Evolutionary conservation across 352 stramenopile genomes (phyloP), one percentile per base, ranked within the genome.

Genomic region (Globisporangium cystogenes): DNA sequence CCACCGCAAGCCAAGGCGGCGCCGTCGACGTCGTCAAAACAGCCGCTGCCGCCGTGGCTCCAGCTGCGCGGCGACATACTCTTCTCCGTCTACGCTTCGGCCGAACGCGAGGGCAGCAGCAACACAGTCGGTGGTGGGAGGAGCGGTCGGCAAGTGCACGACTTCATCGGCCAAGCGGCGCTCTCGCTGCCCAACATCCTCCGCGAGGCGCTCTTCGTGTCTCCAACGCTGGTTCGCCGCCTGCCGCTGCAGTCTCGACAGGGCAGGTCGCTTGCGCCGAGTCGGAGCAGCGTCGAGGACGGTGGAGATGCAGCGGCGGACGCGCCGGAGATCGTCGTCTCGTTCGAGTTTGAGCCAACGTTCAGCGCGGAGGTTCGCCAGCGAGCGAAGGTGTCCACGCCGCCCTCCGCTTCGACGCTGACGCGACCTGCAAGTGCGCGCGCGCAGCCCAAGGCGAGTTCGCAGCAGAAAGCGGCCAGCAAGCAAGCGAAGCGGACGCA

Each of bases 31-130:
- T 24, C 47, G 4, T 18, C 50, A 44, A 51, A 49, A 24, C 67
- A 52, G 14, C 58, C 61, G 33, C 58, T 60, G 33, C 57, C 65
- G 16, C 60, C 67, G 7, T 87, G 80, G 80, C 48, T 63, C 23
- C 68, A 81, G 40, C 57, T 90, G 1, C 67, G 64, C 41, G 76
- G 80, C 10, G 72, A 84, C 35, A n/a, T 90, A 3, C 56, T 87
- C 46, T 84, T 88, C 54, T 82, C 67, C 2, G 65, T 88, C 2
- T 86, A 85, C 46, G 67, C 75, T 23, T 42, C 56, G 35, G 45
- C 41, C 3, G 18, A 12, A n/a, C 45, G 15, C 21, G 48, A 43
- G 36, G 24, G 8, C 20, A 40, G 15, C 27, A 37, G 36, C 45
- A 27, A 56, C 33, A 6, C 12, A 3, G 26, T 21, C 4, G 1